Conservation (phyloP, 768 basidiomycete species). For the Suillus ampliporus region DNA sequence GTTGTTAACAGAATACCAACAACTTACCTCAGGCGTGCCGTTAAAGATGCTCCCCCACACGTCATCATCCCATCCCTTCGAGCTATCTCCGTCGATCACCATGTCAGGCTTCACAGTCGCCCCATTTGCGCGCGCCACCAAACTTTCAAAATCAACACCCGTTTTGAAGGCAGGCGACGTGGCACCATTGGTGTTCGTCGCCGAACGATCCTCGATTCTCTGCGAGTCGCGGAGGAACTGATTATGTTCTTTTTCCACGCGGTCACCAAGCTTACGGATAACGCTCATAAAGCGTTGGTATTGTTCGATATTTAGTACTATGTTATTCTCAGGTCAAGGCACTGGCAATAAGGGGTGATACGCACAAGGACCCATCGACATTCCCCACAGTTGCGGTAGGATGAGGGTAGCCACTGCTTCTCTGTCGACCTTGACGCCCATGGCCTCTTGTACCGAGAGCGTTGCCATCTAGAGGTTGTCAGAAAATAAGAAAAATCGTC, state of each 20-base stretch:
- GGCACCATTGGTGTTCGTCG: slow-evolving; percentile 50
- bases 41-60: slow-evolving; percentile 84
- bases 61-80: slow-evolving; percentile 76
- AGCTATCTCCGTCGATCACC: slow-evolving; percentile 34
- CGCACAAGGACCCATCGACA: slow-evolving; percentile 95
- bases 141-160: slow-evolving; percentile 83
- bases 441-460: slow-evolving; percentile 89
- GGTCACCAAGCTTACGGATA: slow-evolving; percentile 75
- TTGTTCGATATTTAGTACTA: slow-evolving; percentile 83
- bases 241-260: slow-evolving; percentile 92
- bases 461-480: slow-evolving; percentile 72
- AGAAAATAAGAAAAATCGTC: slow-evolving; percentile 1
- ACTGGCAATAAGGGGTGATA: slow-evolving; percentile 18
- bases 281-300: slow-evolving; percentile 93
- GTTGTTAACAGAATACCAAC: slow-evolving; percentile 11
- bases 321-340: slow-evolving; percentile 12
- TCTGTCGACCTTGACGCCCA: slow-evolving; percentile 93
- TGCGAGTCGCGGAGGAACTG: slow-evolving; percentile 94
- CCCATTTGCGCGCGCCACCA: slow-evolving; percentile 68
- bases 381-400: slow-evolving; percentile 92
- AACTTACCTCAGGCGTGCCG: slow-evolving; percentile 38
- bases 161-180: slow-evolving; percentile 44
- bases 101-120: slow-evolving; percentile 52
- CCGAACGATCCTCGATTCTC: slow-evolving; percentile 81
- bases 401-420: slow-evolving; percentile 91